phyloP scores from a whole-genome alignment of 2,329 filamentous ascomycete genomes.

The Purpureocillium lavendulum region DNA sequence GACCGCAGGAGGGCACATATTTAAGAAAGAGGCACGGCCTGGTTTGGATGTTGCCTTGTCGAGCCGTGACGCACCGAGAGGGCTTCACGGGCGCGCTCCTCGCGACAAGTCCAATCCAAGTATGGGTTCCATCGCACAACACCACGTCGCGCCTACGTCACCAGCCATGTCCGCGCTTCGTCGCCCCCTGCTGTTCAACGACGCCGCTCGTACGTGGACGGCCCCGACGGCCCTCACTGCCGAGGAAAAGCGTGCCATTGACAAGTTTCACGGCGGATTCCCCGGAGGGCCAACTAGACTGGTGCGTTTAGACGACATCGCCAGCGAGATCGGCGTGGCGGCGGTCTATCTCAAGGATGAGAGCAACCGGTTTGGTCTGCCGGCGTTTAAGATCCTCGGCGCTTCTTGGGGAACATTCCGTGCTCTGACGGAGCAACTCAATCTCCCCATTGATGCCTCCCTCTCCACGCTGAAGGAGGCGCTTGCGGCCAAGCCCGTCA shows the following conservation, averaged over 20 bases:
- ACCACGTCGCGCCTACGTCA: no score
- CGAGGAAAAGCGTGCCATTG: conserved; percentile 1
- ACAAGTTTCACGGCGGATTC: conserved; percentile 9
- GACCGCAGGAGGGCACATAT: no score
- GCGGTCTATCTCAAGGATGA: conserved; percentile 65
- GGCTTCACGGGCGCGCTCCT: no score
- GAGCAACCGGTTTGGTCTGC: conserved; percentile 56
- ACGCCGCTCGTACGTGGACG: conserved; percentile 6
- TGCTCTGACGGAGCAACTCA: conserved; percentile 38
- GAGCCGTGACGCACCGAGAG: no score
- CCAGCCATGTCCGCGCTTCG: conserved; percentile 3
- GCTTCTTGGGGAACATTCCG: conserved; percentile 65
- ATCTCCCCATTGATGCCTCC: conserved; percentile 29
- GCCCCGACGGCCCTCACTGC: conserved; percentile 1
- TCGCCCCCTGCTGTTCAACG: conserved; percentile 9
- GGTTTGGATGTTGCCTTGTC: no score
- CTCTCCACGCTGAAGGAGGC: conserved; percentile 32
- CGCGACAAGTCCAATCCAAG: no score
- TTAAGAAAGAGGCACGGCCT: no score
- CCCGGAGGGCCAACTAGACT: conserved; percentile 45
- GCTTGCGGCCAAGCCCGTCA: conserved; percentile 21
- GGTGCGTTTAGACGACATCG: conserved; percentile 39
- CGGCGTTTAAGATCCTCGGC: conserved; percentile 72
- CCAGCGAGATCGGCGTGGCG: conserved; percentile 46
- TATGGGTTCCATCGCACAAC: no score